Conservation (phyloP, 495 filamentous ascomycete species). For the Xylaria flabelliformis region DNA sequence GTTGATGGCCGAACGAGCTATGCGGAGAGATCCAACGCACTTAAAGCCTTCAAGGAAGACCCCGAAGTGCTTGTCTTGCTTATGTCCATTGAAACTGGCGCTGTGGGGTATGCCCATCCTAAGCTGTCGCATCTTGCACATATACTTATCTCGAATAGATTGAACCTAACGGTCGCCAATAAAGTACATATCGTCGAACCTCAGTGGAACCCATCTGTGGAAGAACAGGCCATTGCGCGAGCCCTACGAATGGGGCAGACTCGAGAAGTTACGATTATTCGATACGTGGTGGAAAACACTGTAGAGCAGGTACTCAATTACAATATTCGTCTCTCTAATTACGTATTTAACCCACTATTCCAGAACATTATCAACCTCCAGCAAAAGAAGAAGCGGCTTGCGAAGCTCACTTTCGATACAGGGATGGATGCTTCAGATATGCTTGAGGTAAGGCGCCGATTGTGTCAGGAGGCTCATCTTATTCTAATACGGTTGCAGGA, state of each 20-base stretch:
- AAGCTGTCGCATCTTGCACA: not conserved
- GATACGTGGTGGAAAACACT: slow-evolving; percentile 53
- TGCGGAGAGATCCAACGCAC: slow-evolving; percentile 37
- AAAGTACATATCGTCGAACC: slow-evolving; percentile 58
- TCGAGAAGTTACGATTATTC: slow-evolving; percentile 48
- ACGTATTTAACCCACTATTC: too few relatives aligned
- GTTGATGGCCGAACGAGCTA: slow-evolving; percentile 20
- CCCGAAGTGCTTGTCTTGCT: slow-evolving; percentile 45
- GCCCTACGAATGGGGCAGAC: slow-evolving; percentile 56
- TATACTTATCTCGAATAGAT: slow-evolving; percentile 33
- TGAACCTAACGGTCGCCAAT: slow-evolving; percentile 57
- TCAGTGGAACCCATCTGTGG: slow-evolving; percentile 63
- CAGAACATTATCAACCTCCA: slow-evolving; percentile 31
- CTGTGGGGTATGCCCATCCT: slow-evolving; percentile 49
- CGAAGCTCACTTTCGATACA: slow-evolving; percentile 29
- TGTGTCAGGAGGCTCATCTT: not conserved
- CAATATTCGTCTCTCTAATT: too few relatives aligned
- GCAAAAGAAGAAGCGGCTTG: slow-evolving; percentile 27
- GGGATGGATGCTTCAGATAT: not conserved
- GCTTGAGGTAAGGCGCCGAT: not conserved
- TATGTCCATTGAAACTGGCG: slow-evolving; percentile 62
- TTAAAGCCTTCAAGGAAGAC: slow-evolving; percentile 44
- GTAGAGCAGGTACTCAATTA: slow-evolving; percentile 53
- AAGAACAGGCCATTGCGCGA: slow-evolving; percentile 58
- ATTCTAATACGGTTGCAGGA: slow-evolving; percentile 3